A percentile compares a stretch with the other conserved stretches of the same genome.
Conservation (phyloP, 2,329 filamentous ascomycete genomes). For the Rhytidhysteron rufulum region DNA sequence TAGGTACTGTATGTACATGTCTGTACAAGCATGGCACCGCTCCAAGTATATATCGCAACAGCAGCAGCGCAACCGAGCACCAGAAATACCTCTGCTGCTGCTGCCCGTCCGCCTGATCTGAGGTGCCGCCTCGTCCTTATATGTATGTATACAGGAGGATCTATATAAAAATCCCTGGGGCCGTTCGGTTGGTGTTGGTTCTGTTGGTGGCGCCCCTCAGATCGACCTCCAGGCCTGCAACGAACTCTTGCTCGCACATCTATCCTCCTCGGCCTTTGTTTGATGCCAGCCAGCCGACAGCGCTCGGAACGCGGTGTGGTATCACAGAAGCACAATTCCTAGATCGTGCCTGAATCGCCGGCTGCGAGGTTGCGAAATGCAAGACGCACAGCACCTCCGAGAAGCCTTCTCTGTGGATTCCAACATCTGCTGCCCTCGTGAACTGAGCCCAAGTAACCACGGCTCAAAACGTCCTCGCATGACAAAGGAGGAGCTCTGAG, state of each 20-base stretch:
- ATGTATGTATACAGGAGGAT: not conserved
- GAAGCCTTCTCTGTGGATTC: too few relatives aligned
- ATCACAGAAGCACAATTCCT: too few relatives aligned
- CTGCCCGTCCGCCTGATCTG: not conserved
- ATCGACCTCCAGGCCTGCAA: not conserved
- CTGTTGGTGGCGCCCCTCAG: not conserved
- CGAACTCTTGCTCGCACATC: not conserved
- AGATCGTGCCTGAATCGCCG: slow-evolving; percentile 1
- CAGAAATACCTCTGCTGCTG: not conserved
- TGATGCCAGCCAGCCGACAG: not conserved
- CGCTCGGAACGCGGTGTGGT: not conserved
- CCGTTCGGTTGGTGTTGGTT: too few relatives aligned
- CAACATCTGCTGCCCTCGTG: not conserved
- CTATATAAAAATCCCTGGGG: too few relatives aligned
- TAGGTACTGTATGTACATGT: not conserved
- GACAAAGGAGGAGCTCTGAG: not conserved
- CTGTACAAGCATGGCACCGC: too few relatives aligned
- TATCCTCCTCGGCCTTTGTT: not conserved
- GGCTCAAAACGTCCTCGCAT: slow-evolving; percentile 2
- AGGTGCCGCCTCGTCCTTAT: not conserved
- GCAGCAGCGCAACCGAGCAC: not conserved
- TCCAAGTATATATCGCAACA: too few relatives aligned
- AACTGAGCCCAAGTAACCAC: not conserved
- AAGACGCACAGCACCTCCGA: too few relatives aligned
- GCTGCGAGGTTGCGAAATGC: too few relatives aligned